A percentile compares a stretch with the other conserved stretches of the same genome.
phyloP scores from a whole-genome alignment of 768 basidiomycete genomes.

The Dacryopinax primogenitus region DNA sequence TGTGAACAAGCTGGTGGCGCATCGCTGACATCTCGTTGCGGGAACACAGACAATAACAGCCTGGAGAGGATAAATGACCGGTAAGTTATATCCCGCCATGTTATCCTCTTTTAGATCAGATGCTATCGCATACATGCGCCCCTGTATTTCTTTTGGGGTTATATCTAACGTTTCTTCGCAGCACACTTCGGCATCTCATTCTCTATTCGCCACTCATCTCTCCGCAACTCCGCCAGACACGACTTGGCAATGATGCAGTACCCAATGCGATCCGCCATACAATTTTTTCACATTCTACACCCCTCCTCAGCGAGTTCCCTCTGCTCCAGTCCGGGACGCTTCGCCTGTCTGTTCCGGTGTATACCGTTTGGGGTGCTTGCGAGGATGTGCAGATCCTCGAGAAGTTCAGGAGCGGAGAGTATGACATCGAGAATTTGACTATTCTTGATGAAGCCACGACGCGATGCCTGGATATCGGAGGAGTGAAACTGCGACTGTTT shows the following conservation, averaged over 20 bases:
- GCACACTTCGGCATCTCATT: constrained; percentile 84
- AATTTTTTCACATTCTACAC: constrained; percentile 40
- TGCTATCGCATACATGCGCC: neutral
- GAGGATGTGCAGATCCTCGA: constrained; percentile 90
- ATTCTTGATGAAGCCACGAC: constrained; percentile 94
- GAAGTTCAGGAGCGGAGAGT: constrained; percentile 74
- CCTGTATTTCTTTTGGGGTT: neutral
- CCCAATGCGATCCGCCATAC: constrained; percentile 56
- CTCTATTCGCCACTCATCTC: constrained; percentile 93
- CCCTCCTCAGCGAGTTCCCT: constrained; percentile 86
- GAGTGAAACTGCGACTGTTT: constrained; percentile 84
- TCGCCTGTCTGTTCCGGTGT: constrained; percentile 85
- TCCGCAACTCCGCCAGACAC: constrained; percentile 61
- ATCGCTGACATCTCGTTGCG: neutral
- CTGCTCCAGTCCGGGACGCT: constrained; percentile 79
- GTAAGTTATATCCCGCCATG: constrained; percentile 22
- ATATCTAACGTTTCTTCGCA: constrained; percentile 14
- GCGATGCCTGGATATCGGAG: constrained; percentile 78
- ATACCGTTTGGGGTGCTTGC: constrained; percentile 93
- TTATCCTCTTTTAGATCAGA: constrained; percentile 3
- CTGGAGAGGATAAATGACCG: constrained; percentile 87
- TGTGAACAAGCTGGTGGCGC: neutral
- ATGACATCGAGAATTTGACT: constrained; percentile 78
- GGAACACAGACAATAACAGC: constrained; percentile 50
- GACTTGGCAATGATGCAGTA: constrained; percentile 60